Evolutionary conservation across 108 stramenopile species (phyloP).

Genomic region (Hondaea fermentalgiana): DNA sequence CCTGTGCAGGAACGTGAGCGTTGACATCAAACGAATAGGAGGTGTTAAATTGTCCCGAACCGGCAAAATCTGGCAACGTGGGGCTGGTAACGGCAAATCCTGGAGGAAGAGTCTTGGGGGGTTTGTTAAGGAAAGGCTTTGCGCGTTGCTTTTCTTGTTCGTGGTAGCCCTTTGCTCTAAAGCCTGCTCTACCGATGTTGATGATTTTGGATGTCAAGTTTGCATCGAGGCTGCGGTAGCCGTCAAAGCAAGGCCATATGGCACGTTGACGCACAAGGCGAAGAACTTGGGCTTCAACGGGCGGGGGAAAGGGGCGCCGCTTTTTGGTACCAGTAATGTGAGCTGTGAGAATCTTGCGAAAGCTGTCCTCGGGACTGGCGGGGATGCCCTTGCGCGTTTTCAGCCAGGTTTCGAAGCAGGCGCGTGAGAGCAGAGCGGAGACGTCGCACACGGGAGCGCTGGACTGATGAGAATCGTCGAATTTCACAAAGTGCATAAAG

Average conservation of each 20-base stretch:
- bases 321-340: neutral
- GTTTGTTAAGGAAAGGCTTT: neutral
- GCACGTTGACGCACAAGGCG: neutral
- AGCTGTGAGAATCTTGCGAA: neutral
- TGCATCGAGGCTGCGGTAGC: neutral
- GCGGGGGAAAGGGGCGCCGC: neutral
- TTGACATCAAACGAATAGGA: no score
- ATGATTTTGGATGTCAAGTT: neutral
- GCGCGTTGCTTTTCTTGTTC: neutral
- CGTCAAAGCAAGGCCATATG: constrained; percentile 8
- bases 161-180: neutral
- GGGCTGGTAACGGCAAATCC: neutral
- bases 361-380: neutral
- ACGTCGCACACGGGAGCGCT: neutral
- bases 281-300: neutral
- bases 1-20: no score
- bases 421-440: neutral
- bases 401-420: constrained; percentile 13
- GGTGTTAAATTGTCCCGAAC: no score
- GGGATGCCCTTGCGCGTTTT: neutral
- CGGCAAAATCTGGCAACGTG: neutral
- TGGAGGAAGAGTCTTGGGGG: neutral
- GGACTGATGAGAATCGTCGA: neutral
- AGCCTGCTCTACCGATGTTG: neutral
- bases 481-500: neutral